Evolutionary conservation across 176 grass and related monocot genomes (phyloP).

Genomic region (Paspalum notatum): DNA sequence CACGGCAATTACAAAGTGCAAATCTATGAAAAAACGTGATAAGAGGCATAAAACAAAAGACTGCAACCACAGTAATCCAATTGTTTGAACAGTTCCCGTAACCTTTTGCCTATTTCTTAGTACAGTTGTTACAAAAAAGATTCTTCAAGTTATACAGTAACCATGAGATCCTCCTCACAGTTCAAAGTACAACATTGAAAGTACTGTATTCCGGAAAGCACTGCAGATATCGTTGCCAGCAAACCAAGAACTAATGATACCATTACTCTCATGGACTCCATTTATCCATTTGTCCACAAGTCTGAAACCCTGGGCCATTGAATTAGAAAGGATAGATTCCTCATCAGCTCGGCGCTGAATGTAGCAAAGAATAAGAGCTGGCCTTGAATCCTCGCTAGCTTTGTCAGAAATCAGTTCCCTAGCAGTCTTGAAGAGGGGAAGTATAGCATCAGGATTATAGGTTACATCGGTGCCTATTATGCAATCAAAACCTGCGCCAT

Average conservation of each 20-base stretch:
- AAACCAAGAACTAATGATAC: conserved; percentile 81
- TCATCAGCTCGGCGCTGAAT: conserved; percentile 79
- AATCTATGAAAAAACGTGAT: not conserved
- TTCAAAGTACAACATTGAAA: conserved; percentile 79
- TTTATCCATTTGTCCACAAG: conserved; percentile 85
- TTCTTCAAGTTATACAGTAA: not conserved
- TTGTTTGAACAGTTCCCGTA: not conserved
- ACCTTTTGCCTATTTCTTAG: not conserved
- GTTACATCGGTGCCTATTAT: conserved; percentile 91
- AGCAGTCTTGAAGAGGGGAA: conserved; percentile 79
- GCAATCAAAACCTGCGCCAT: conserved; percentile 62
- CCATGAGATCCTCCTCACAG: conserved; percentile 13
- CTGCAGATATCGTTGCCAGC: conserved; percentile 44
- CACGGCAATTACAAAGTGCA: not conserved
- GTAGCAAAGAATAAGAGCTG: conserved; percentile 79
- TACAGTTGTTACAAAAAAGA: conserved; percentile 14
- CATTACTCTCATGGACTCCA: conserved; percentile 57
- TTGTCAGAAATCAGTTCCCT: conserved; percentile 62
- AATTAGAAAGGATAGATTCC: conserved; percentile 57
- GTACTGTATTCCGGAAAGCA: conserved; percentile 47
- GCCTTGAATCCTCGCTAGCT: conserved; percentile 19
- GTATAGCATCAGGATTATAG: conserved; percentile 75
- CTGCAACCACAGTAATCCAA: not conserved
- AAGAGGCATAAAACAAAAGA: not conserved
- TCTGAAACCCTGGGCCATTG: conserved; percentile 56